Conservation (phyloP, 1,139 yeast genomes). For the Sugiyamaella xylanicola region DNA sequence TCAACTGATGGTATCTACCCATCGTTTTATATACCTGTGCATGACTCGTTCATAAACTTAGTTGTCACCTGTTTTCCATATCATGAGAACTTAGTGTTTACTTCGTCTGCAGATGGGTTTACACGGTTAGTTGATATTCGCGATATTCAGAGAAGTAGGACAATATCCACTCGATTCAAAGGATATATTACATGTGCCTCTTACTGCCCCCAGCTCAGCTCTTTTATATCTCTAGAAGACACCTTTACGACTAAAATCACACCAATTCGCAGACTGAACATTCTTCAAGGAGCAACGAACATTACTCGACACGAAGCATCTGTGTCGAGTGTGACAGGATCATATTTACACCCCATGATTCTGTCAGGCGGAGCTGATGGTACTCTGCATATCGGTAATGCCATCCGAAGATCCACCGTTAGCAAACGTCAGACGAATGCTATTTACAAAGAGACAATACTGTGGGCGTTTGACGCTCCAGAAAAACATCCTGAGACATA, state of each 20-base stretch:
- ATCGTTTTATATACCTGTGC: slow-evolving; percentile 51
- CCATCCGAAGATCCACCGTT: slow-evolving; percentile 47
- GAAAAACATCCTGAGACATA: slow-evolving; percentile 38
- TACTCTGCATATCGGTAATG: slow-evolving; percentile 47
- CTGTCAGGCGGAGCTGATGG: slow-evolving; percentile 69
- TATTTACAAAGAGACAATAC: slow-evolving; percentile 33
- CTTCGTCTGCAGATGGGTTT: slow-evolving; percentile 53
- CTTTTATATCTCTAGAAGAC: slow-evolving; percentile 49
- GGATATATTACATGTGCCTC: slow-evolving; percentile 39
- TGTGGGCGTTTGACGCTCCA: slow-evolving; percentile 35
- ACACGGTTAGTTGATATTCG: slow-evolving; percentile 47
- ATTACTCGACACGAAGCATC: slow-evolving; percentile 47
- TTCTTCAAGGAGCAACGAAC: slow-evolving; percentile 41
- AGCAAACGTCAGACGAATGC: slow-evolving; percentile 45
- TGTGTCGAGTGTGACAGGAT: slow-evolving; percentile 46
- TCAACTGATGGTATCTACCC: slow-evolving; percentile 43
- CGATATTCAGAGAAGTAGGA: slow-evolving; percentile 46
- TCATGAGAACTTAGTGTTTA: slow-evolving; percentile 47
- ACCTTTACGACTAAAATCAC: slow-evolving; percentile 43
- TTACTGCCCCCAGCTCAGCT: slow-evolving; percentile 46
- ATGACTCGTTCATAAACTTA: slow-evolving; percentile 54
- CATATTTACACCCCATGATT: slow-evolving; percentile 60
- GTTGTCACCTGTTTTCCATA: slow-evolving; percentile 49
- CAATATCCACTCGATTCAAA: slow-evolving; percentile 43
- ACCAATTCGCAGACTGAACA: slow-evolving; percentile 42